Percentiles rank a stretch among this genome's conserved stretches.
phyloP scores from a whole-genome alignment of 2,329 filamentous ascomycete genomes.

The Nemania diffusa region DNA sequence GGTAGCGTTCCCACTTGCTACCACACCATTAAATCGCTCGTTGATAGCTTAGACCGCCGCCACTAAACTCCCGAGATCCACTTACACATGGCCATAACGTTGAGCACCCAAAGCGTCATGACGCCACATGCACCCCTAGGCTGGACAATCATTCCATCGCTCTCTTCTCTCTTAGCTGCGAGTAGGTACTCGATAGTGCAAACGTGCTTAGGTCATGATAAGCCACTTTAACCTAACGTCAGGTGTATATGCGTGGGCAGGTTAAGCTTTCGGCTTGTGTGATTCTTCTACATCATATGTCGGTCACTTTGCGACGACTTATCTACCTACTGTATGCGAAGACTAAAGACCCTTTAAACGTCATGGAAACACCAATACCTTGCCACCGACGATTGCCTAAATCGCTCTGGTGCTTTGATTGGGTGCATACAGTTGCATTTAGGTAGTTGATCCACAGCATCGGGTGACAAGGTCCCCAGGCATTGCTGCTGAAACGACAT shows the following conservation, averaged over 20 bases:
- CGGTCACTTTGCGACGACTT: neutral
- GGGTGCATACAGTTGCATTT: neutral
- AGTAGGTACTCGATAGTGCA: neutral
- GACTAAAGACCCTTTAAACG: neutral
- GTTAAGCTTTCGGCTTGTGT: neutral
- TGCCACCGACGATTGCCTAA: neutral
- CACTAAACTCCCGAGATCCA: conserved; percentile 23
- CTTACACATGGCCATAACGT: conserved; percentile 22
- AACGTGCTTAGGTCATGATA: neutral
- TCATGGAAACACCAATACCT: neutral
- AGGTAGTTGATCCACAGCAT: neutral
- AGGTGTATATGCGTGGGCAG: neutral
- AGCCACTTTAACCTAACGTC: neutral
- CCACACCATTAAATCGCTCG: conserved; percentile 12
- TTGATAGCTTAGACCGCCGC: conserved; percentile 11
- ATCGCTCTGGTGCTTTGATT: neutral
- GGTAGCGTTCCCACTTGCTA: no score
- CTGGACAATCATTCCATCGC: neutral
- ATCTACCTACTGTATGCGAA: neutral
- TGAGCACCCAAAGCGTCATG: conserved; percentile 12
- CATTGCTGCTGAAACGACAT: neutral
- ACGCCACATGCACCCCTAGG: conserved; percentile 2
- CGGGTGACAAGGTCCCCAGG: neutral
- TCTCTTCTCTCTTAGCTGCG: neutral
- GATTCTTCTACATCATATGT: neutral